Base-by-base conservation (phyloP, 1,284 basidiomycete genomes). In the Cryptococcus maquisensis region DNA sequence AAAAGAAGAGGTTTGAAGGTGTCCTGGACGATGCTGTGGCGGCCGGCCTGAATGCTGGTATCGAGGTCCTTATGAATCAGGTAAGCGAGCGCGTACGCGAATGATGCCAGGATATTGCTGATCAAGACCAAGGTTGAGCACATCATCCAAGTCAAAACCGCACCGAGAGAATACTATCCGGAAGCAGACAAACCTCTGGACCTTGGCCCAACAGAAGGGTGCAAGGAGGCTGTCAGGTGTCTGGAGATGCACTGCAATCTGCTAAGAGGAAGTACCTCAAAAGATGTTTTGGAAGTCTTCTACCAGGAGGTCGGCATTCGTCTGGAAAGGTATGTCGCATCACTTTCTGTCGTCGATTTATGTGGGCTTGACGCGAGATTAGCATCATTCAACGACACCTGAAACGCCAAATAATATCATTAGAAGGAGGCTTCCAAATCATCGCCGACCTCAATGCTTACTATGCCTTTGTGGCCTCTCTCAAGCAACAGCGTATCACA, bases 371-470 rank as follows among this genome's bases (percentile, higher is more conserved):
- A 47, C 36, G 13, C 18, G 16, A 10, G 24, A 8, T 1, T 62
- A 95, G 90, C 6, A 93, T 98, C 65, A 75, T 98, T 28, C 91
- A 96, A 72, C 94, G 96, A 66, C 96, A 98, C 66, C 86, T 98
- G 69, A 98, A 98, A 67, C 83, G 92, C 2, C 91, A 96, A 70
- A 96, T 96, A 66, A 95, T 98, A 60, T 96, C 90, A 1, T 81
- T 96, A 23, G 84, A 81, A 51, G 96, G 96, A 16, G 94, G 93
- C 0, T 96, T 97, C 74, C 90, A 94, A 65, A 86, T 98, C 55
- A 98, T 98, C 54, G 87, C 93, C 1, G 96, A 99, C 74, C 77
- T 98, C 59, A 98, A 98, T 73, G 84, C 88, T 1, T 97, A 98
- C 74, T 84, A 96, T 71, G 74, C 83, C 0, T 98, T 98, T 74